Evolutionary conservation across 2,329 filamentous ascomycete species (phyloP).

Genomic region (Cladophialophora psammophila): DNA sequence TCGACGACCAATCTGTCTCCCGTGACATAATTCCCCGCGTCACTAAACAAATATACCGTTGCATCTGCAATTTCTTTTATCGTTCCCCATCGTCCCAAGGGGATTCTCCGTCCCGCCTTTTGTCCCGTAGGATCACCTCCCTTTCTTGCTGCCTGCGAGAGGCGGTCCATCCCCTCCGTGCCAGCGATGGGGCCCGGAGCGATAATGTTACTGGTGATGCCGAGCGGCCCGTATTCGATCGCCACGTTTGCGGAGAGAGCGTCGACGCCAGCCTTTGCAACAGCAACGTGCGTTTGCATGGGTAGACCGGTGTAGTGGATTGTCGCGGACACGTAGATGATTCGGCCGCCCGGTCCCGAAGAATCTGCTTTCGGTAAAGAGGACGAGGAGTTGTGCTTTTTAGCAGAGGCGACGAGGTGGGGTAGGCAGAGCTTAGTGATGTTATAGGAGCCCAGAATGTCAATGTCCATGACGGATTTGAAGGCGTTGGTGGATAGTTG

Average conservation of each 20-base stretch:
- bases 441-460: conserved; percentile 92
- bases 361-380: conserved; percentile 53
- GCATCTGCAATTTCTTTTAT: conserved; percentile 92
- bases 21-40: conserved; percentile 85
- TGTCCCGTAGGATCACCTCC: conserved; percentile 51
- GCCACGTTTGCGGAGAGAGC: conserved; percentile 79
- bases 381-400: conserved; percentile 66
- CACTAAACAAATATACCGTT: conserved; percentile 86
- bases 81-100: conserved; percentile 76
- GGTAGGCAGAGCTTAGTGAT: conserved; percentile 91
- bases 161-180: conserved; percentile 80
- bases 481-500: conserved; percentile 87
- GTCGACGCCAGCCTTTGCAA: conserved; percentile 91
- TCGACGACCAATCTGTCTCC: conserved; percentile 77
- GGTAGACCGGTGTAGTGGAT: conserved; percentile 89
- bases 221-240: conserved; percentile 87
- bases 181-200: conserved; percentile 84
- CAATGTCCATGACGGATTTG: conserved; percentile 95
- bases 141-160: conserved; percentile 59
- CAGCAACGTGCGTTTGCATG: conserved; percentile 86
- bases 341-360: conserved; percentile 74
- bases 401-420: conserved; percentile 77
- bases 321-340: conserved; percentile 88
- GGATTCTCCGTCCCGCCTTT: conserved; percentile 59
- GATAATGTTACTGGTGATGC: conserved; percentile 87